Base-by-base conservation (phyloP, 352 stramenopile species). In the Phytophthora fragariaefolia region DNA sequence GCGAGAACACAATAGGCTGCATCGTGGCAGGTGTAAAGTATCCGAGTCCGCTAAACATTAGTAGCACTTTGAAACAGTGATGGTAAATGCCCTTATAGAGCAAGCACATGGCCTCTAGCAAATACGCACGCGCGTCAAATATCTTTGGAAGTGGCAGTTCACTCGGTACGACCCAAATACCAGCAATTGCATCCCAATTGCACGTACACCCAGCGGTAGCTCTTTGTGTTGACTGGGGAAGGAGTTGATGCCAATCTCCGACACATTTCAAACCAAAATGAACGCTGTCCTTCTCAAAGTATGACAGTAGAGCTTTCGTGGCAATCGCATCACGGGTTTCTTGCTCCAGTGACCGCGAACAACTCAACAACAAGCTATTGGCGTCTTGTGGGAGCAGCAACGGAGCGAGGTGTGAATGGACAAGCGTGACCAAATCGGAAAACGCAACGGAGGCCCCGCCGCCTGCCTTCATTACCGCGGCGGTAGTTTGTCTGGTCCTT, bases 1-100 rank as follows among this genome's bases (percentile, higher is more conserved):
- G 56, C 43, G 56, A 63, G 15, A 48, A 63, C 12, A 55, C 45
- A 8, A 63, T 27, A 12, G 56, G 43, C n/a, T 63, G 56, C 43
- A 55, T 20, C 4, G 43, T 55, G 28, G 15, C 43, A n/a, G 20
- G 26, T 48, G 23, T 12, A 18, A 47, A 38, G 9, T 23, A 55
- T 5, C 56, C 49, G 15, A 24, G 23, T 30, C 22, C 43, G 8
- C 23, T 9, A 50, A 50, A 50, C 43, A 50, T 30, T 20, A 20
- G 43, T 4, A 66, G 38, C 24, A 58, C 12, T 27, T 43, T 43
- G 23, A 55, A 63, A 23, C 56, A 63, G 20, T 49, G 22, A 15
- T n/a, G 43, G 4, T 36, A 15, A 15, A 63, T 63, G 2, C 56
- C 56, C 17, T 48, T n/a, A 28, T 55, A 49, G 4, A 56, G 24